Evolutionary conservation across 805 yeast genomes (phyloP).

Genomic region (Saturnispora sanitii): DNA sequence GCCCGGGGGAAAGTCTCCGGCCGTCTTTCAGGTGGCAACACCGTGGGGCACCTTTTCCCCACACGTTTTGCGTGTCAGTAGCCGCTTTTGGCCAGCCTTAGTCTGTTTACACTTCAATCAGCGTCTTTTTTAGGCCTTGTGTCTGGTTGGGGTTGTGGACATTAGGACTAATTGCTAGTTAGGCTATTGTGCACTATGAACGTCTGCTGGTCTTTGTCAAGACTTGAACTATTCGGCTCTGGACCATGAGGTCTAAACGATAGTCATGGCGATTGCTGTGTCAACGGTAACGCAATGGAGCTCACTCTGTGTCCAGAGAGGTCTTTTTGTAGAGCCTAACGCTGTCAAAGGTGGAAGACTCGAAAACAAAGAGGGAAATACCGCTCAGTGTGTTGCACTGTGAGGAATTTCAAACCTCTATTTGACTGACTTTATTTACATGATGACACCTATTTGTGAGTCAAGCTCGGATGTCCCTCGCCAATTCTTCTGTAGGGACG

Average conservation of each 20-base stretch:
- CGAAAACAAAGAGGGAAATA: neutral
- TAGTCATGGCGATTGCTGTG: slow-evolving; percentile 20
- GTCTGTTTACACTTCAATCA: neutral
- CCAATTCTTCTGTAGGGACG: slow-evolving; percentile 14
- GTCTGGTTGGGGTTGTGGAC: neutral
- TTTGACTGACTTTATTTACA: slow-evolving; percentile 3
- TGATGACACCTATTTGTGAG: slow-evolving; percentile 15
- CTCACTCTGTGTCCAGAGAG: slow-evolving; percentile 18
- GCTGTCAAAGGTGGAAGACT: slow-evolving; percentile 17
- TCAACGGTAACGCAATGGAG: slow-evolving; percentile 21
- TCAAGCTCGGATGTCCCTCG: slow-evolving; percentile 18
- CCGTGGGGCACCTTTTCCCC: slow-evolving; percentile 12
- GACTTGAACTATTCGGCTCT: slow-evolving; percentile 17
- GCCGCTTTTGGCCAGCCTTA: neutral
- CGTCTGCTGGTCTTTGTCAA: slow-evolving; percentile 3
- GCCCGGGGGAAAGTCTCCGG: slow-evolving; percentile 26
- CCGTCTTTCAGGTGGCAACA: slow-evolving; percentile 21
- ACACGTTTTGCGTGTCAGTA: neutral
- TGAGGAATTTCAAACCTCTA: neutral
- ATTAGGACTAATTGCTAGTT: no score
- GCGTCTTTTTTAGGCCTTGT: neutral
- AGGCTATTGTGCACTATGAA: neutral
- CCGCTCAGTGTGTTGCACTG: neutral
- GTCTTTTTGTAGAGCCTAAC: slow-evolving; percentile 14
- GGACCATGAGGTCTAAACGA: slow-evolving; percentile 15